Conservation (phyloP, 2,329 filamentous ascomycete species). For the Scytalidium lignicola region DNA sequence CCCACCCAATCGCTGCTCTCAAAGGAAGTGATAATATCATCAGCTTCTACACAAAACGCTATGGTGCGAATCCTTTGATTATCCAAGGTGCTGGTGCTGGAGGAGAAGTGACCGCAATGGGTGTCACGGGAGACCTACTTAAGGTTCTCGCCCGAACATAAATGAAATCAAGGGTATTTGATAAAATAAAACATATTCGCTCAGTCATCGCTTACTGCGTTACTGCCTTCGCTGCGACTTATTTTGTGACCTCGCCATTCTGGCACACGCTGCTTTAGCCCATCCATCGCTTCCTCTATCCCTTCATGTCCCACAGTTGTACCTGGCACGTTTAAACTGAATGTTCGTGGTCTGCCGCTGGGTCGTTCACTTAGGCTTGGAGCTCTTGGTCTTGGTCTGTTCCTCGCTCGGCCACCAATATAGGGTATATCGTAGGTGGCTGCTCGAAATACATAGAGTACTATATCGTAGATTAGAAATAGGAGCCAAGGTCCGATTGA, state of each 20-base stretch:
- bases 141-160: conserved; percentile 68
- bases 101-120: conserved; percentile 95
- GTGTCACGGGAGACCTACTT: conserved; percentile 86
- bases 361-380: conserved; percentile 56
- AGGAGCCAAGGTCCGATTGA: conserved; percentile 59
- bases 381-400: conserved; percentile 53
- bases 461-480: conserved; percentile 57
- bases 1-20: conserved; percentile 85
- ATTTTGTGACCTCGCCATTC: conserved; percentile 12
- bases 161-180: neutral
- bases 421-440: conserved; percentile 53
- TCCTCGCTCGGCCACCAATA: conserved; percentile 55
- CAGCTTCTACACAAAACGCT: conserved; percentile 95
- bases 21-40: conserved; percentile 99
- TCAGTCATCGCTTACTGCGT: neutral
- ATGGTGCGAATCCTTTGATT: conserved; percentile 85
- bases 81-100: conserved; percentile 93
- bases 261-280: conserved; percentile 14
- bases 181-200: neutral
- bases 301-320: conserved; percentile 3
- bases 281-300: conserved; percentile 7
- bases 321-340: conserved; percentile 19
- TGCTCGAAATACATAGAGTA: conserved; percentile 56
- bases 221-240: conserved; percentile 1
- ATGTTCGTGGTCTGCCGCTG: conserved; percentile 36